Percentiles rank a stretch among this genome's conserved stretches.
Evolutionary conservation across 2,329 filamentous ascomycete species (phyloP).

Genomic region (Ceratocystis harringtonii): DNA sequence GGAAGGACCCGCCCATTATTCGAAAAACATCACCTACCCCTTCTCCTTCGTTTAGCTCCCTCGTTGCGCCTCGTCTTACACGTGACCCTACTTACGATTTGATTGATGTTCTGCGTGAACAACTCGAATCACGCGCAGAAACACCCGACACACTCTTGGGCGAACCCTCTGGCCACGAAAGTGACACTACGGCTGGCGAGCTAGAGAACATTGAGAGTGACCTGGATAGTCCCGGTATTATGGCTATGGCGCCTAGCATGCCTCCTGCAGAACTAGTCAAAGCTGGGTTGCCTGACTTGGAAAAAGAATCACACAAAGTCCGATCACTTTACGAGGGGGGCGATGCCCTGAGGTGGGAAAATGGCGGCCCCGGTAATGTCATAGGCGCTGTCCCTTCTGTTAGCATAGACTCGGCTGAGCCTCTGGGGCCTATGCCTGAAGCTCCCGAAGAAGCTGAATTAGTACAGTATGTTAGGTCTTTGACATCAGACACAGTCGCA

Average conservation of each 20-base stretch:
- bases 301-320: constrained; percentile 52
- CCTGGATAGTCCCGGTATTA: neutral
- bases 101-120: constrained; percentile 8
- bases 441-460: constrained; percentile 35
- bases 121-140: neutral
- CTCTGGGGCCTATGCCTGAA: constrained; percentile 35
- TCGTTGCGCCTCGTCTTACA: constrained; percentile 2
- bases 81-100: constrained; percentile 14
- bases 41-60: constrained; percentile 12
- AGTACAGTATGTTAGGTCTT: constrained; percentile 8
- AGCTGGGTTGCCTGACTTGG: constrained; percentile 33
- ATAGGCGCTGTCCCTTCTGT: neutral
- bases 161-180: neutral
- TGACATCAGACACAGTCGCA: neutral
- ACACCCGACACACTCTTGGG: neutral
- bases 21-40: constrained; percentile 15
- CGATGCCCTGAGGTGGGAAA: constrained; percentile 38
- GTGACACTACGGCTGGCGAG: neutral
- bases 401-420: constrained; percentile 24
- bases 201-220: neutral
- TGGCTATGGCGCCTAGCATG: constrained; percentile 17
- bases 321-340: constrained; percentile 48
- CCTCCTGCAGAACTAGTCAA: constrained; percentile 38
- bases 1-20: constrained; percentile 9
- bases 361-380: constrained; percentile 24